Percentiles rank a stretch among this genome's conserved stretches.
Evolutionary conservation across 352 stramenopile genomes (phyloP).

Genomic region (Aphanomyces stellatus): DNA sequence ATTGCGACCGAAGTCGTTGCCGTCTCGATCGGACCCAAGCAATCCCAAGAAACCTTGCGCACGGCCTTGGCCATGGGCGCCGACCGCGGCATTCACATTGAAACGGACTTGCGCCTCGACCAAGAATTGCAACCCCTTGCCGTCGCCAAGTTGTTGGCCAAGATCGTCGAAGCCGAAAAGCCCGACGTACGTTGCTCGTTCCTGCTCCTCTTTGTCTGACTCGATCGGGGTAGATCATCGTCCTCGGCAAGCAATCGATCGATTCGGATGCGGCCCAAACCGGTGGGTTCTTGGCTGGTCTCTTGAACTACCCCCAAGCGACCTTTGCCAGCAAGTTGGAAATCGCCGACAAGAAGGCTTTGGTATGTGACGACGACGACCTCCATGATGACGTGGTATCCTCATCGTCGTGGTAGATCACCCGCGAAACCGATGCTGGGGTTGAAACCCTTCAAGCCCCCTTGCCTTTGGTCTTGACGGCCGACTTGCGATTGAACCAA

Average conservation of each 20-base stretch:
- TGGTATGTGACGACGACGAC: conserved; percentile 24
- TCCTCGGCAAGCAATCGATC: conserved; percentile 97
- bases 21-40: conserved; percentile 96
- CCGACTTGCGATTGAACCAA: conserved; percentile 98
- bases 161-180: conserved; percentile 90
- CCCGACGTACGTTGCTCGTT: conserved; percentile 37
- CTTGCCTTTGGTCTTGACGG: conserved; percentile 95
- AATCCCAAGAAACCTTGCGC: conserved; percentile 94
- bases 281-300: conserved; percentile 92
- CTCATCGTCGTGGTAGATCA: conserved; percentile 35
- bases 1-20: conserved; percentile 91
- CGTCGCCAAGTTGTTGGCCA: conserved; percentile 94
- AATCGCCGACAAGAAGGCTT: conserved; percentile 43
- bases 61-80: conserved; percentile 91
- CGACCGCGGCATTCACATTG: conserved; percentile 96
- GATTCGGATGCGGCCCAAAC: conserved; percentile 81
- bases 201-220: neutral
- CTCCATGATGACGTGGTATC: neutral
- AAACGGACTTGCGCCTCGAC: conserved; percentile 94
- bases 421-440: conserved; percentile 93
- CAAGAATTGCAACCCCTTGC: conserved; percentile 97
- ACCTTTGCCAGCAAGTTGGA: conserved; percentile 95
- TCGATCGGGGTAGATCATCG: conserved; percentile 50
- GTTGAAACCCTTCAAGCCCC: conserved; percentile 81
- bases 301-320: conserved; percentile 95